Evolutionary conservation across 2,329 filamentous ascomycete genomes (phyloP).

Genomic region (Xylariaceae sp.): DNA sequence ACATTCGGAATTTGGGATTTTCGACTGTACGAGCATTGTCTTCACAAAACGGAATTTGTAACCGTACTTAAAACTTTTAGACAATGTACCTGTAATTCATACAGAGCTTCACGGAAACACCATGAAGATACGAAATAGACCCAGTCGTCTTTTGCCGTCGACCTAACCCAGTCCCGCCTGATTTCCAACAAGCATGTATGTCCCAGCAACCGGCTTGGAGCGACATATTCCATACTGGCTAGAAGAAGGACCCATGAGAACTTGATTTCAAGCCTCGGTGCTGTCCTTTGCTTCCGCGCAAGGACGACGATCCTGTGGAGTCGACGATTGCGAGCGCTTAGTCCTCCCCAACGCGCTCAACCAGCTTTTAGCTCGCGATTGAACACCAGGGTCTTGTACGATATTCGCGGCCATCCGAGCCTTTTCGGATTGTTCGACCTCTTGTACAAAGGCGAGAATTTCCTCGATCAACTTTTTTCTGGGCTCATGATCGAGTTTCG

Average conservation of each 20-base stretch:
- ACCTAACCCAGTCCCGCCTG: no score
- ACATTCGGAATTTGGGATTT: no score
- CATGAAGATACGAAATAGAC: no score
- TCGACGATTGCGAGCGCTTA: neutral
- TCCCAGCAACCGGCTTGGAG: no score
- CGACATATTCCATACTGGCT: neutral
- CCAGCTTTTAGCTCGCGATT: neutral
- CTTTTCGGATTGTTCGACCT: neutral
- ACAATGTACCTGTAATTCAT: no score
- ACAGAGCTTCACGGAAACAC: no score
- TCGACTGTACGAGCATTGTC: no score
- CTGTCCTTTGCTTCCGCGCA: neutral
- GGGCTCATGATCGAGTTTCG: neutral
- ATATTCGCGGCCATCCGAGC: neutral
- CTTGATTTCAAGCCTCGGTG: neutral
- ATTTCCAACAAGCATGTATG: no score
- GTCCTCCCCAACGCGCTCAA: neutral
- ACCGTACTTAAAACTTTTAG: no score
- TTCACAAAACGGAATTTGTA: no score
- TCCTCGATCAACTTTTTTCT: neutral
- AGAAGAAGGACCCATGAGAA: neutral
- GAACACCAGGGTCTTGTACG: neutral
- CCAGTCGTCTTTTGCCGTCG: no score
- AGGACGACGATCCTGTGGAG: neutral
- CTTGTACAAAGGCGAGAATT: neutral